Base-by-base conservation (phyloP, 495 filamentous ascomycete genomes). In the Penicillium diatomitis region DNA sequence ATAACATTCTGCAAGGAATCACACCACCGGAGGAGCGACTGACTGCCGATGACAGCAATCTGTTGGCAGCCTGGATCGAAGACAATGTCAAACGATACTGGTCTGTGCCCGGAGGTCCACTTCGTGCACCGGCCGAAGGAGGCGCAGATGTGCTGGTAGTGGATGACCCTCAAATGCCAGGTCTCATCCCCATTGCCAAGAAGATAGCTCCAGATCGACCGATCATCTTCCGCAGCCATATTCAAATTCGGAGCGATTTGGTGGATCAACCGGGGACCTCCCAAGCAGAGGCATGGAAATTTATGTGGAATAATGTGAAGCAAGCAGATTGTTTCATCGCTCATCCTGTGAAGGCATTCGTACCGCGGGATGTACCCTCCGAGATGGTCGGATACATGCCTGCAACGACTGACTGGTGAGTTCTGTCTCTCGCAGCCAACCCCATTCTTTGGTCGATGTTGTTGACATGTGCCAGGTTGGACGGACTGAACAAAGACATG, bases 1-100 rank as follows among this genome's bases (percentile, higher is more conserved):
- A 95, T 75, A 95, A 95, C 61, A 92, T 92, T 56, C 81, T 95
- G 3, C 88, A 95, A 70, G 88, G 88, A 12, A 87, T 91, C 28
- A 78, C 80, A 32, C 67, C 74, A 29, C 78, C 80, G 0, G 72
- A 75, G 2, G 77, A 86, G 45, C 77, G 81, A 7, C 70, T 92
- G 11, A 77, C 70, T 4, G 51, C 64, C 6, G 76, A 84, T 5
- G 78, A 87, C 46, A 79, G 81, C 53, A 63, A 72, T 31, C 61
- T 70, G 7, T 73, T 92, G 32, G 71, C 69, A 6, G 80, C 84
- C 11, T 95, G 89, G 88, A 82, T 87, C 48, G 68, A 74, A n/a
- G 78, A 84, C 12, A 92, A 91, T 60, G 84, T 87, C 1, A 74
- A 79, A 31, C 71, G 85, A 32, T 90, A 88, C 59, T 95, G 88